Conservation (phyloP, 2,329 filamentous ascomycete genomes). For the Berkeleyomyces basicola region DNA sequence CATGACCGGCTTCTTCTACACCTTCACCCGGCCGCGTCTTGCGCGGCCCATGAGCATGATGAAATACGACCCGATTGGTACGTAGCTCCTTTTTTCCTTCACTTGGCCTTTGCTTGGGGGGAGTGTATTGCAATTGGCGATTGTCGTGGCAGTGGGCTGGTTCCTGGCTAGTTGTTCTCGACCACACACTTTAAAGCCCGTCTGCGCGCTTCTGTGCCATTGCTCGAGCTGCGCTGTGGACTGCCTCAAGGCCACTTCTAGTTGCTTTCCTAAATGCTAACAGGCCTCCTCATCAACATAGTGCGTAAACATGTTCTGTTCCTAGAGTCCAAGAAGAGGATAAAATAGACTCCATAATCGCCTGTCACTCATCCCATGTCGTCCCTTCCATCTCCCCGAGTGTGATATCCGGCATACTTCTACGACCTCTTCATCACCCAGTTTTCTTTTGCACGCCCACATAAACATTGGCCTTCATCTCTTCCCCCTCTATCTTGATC, state of each 20-base stretch:
- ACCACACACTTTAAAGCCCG: too few species aligned
- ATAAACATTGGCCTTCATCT: neutral
- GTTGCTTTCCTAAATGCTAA: slow-evolving; percentile 7
- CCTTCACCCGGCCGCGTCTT: slow-evolving; percentile 64
- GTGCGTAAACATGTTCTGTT: slow-evolving; percentile 94
- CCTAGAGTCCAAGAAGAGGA: slow-evolving; percentile 75
- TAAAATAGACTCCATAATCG: slow-evolving; percentile 28
- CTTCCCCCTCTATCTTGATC: neutral
- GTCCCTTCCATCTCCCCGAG: neutral
- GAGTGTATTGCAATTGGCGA: too few species aligned
- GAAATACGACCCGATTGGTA: slow-evolving; percentile 96
- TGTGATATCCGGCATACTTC: neutral
- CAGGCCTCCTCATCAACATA: slow-evolving; percentile 21
- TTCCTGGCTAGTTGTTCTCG: too few species aligned
- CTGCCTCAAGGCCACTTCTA: neutral
- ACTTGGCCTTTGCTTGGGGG: neutral
- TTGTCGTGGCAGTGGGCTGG: too few species aligned
- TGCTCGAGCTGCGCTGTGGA: neutral
- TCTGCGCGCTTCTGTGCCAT: neutral
- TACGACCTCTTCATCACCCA: neutral
- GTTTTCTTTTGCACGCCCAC: slow-evolving; percentile 16
- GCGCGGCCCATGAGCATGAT: slow-evolving; percentile 85
- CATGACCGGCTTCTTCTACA: slow-evolving; percentile 95
- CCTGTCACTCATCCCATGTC: too few species aligned
- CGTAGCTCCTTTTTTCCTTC: slow-evolving; percentile 9